Conservation (phyloP, 305 asterid species). For the Salvia sclarea region DNA sequence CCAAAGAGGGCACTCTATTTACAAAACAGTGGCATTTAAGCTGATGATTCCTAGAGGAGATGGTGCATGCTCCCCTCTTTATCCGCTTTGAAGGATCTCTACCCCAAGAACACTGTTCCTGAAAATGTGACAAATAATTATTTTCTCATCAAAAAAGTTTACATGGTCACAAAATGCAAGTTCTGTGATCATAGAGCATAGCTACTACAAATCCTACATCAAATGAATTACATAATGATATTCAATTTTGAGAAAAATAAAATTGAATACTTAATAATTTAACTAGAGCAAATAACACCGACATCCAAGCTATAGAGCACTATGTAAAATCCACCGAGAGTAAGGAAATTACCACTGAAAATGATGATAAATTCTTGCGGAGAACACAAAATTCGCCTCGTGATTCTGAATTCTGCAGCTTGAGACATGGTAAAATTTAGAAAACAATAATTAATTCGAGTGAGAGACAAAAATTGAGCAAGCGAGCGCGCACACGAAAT, state of each 20-base stretch:
- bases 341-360: slow-evolving; percentile 40
- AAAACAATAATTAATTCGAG: not conserved
- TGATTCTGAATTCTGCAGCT: slow-evolving; percentile 51
- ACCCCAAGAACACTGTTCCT: slow-evolving; percentile 58
- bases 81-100: slow-evolving; percentile 48
- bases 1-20: slow-evolving; percentile 50
- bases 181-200: no score
- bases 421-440: slow-evolving; percentile 16
- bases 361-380: slow-evolving; percentile 42
- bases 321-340: not conserved
- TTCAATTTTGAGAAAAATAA: slow-evolving; percentile 6
- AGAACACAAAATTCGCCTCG: slow-evolving; percentile 40
- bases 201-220: not conserved
- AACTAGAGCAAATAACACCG: not conserved
- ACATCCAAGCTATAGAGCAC: not conserved
- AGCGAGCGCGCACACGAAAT: slow-evolving; percentile 38
- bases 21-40: slow-evolving; percentile 63
- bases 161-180: not conserved
- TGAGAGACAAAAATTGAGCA: not conserved
- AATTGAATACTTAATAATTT: not conserved
- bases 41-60: slow-evolving; percentile 44
- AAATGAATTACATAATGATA: not conserved
- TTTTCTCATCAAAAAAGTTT: not conserved
- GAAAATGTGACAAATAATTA: slow-evolving; percentile 35
- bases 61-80: slow-evolving; percentile 40